phyloP scores from a whole-genome alignment of 805 yeast species.

The Candida boidinii region DNA sequence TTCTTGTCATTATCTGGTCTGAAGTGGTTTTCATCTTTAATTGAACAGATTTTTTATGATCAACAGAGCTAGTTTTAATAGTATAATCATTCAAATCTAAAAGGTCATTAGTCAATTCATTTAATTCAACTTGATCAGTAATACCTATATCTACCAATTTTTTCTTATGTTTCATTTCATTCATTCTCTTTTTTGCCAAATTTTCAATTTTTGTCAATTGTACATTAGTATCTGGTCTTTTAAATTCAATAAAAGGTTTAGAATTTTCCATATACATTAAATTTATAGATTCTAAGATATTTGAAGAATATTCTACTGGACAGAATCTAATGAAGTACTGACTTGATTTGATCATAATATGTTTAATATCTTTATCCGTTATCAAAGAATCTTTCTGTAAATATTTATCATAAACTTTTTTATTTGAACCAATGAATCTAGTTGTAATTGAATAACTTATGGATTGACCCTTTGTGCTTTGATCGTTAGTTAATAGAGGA shows the following conservation, averaged over 20 bases:
- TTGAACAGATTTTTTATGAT: slow-evolving; percentile 10
- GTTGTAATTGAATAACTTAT: slow-evolving; percentile 46
- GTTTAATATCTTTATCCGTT: too few relatives aligned
- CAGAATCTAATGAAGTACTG: slow-evolving; percentile 13
- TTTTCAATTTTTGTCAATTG: slow-evolving; percentile 12
- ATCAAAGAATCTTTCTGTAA: slow-evolving; percentile 9
- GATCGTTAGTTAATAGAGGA: slow-evolving; percentile 43
- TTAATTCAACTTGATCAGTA: slow-evolving; percentile 8
- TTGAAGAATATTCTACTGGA: slow-evolving; percentile 9
- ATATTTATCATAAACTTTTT: slow-evolving; percentile 17
- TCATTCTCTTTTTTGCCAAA: slow-evolving; percentile 7
- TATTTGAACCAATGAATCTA: slow-evolving; percentile 40
- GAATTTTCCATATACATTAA: background rate
- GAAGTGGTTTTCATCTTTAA: slow-evolving; percentile 8
- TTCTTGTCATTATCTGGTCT: background rate
- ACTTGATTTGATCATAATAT: slow-evolving; percentile 12
- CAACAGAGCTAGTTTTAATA: slow-evolving; percentile 1
- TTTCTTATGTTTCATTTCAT: slow-evolving; percentile 8
- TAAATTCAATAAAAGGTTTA: background rate
- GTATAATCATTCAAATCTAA: slow-evolving; percentile 7
- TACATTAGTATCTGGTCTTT: slow-evolving; percentile 7
- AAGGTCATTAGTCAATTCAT: slow-evolving; percentile 9
- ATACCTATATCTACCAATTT: slow-evolving; percentile 13
- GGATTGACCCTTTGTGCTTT: slow-evolving; percentile 30
- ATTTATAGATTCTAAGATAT: background rate